Evolutionary conservation across 441 rosid genomes (phyloP), one percentile per base, ranked within the genome.

Genomic region (Codiaeum variegatum): DNA sequence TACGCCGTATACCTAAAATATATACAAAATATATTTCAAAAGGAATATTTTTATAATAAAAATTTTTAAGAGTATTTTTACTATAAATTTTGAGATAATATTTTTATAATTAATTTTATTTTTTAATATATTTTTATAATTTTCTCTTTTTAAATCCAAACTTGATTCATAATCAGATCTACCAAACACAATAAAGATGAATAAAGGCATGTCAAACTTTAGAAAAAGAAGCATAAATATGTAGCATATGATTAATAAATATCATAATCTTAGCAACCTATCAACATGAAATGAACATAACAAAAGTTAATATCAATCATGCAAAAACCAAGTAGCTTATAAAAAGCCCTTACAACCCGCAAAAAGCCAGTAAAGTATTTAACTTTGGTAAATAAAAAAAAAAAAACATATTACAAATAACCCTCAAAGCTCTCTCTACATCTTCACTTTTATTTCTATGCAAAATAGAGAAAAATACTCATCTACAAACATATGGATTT

Each of bases 381-480:
- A 70, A 62, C 72, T 65, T 68, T n/a, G n/a, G 51, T 12, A n/a
- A 21, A 26, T 11, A 59, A 42, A 23, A 24, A 19, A 26, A 8
- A 62, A 40, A 61, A 78, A 32, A 42, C 56, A 42, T 65, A 62
- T 11, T 74, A 67, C 77, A 71, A 62, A 61, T 49, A n/a, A 42
- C 73, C 58, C 75, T 76, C 79, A 68, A 80, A n/a, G 21, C 42
- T 70, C 75, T 70, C 75, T 73, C 75, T 75, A 80, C 82, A 80
- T 70, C 70, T 76, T 72, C 77, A 49, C 76, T 54, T 71, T 83
- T 80, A 69, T 82, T 80, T 64, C 77, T 70, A 75, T 72, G 75
- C 58, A 78, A 62, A 70, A n/a, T 29, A 62, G 63, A 29, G 3
- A 75, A 51, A 76, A 76, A 62, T 18, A 54, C 76, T 63, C 54